Evolutionary conservation across 768 basidiomycete genomes (phyloP).

Genomic region (Nidularia pulvinata): DNA sequence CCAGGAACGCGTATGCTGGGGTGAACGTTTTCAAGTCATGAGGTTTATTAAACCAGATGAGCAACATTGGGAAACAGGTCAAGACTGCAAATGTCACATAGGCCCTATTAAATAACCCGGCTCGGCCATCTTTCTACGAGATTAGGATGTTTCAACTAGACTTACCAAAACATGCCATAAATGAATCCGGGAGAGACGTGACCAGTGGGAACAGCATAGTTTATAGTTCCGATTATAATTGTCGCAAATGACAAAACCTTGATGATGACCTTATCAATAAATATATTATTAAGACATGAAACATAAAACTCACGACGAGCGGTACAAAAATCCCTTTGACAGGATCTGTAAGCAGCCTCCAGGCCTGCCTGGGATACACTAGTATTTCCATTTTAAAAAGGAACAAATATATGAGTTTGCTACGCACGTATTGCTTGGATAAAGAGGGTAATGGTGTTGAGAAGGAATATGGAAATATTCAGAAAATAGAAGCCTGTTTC

Average conservation of each 20-base stretch:
- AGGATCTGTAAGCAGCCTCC: slow-evolving; percentile 40
- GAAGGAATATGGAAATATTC: slow-evolving; percentile 39
- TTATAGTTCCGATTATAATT: slow-evolving; percentile 45
- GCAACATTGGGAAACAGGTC: slow-evolving; percentile 44
- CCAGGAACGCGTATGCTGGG: slow-evolving; percentile 32
- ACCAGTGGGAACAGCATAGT: slow-evolving; percentile 38
- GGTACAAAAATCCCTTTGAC: slow-evolving; percentile 43
- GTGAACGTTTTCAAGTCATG: slow-evolving; percentile 40
- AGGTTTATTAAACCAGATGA: slow-evolving; percentile 48
- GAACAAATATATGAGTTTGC: background rate
- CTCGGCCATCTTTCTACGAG: background rate
- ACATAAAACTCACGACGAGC: slow-evolving; percentile 12
- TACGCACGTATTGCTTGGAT: slow-evolving; percentile 39
- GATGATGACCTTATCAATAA: no score
- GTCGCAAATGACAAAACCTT: slow-evolving; percentile 51
- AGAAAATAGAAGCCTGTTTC: slow-evolving; percentile 47
- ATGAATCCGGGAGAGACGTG: slow-evolving; percentile 29
- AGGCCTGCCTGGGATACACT: slow-evolving; percentile 45
- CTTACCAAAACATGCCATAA: slow-evolving; percentile 44
- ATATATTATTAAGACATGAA: no score
- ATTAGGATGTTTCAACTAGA: background rate
- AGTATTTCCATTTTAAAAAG: background rate
- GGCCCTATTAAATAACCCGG: slow-evolving; percentile 22
- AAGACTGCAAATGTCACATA: slow-evolving; percentile 34
- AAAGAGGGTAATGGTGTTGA: slow-evolving; percentile 38